Percentiles rank a stretch among this genome's conserved stretches.
phyloP scores from a whole-genome alignment of 2,329 filamentous ascomycete species.

The Apiospora marii region DNA sequence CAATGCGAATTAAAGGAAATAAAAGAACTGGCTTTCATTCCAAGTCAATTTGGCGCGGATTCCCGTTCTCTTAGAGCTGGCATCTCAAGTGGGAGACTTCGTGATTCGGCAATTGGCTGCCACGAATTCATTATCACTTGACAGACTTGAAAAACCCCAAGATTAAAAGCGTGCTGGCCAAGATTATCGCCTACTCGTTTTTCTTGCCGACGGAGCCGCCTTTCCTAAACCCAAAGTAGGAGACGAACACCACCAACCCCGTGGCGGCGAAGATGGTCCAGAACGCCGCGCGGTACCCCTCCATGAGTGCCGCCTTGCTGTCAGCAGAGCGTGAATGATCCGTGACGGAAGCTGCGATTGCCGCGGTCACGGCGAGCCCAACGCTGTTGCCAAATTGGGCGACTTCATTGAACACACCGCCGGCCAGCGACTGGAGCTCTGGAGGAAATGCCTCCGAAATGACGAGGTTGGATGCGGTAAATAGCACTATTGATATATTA shows the following conservation, averaged over 20 bases:
- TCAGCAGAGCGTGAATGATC: slow-evolving; percentile 41
- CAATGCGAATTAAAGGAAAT: too few species aligned
- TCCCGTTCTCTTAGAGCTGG: too few species aligned
- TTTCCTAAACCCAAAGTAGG: slow-evolving; percentile 50
- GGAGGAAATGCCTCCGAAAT: slow-evolving; percentile 62
- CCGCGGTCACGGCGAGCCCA: slow-evolving; percentile 58
- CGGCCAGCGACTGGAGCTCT: slow-evolving; percentile 64
- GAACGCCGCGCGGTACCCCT: slow-evolving; percentile 60
- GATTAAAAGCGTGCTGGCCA: too few species aligned
- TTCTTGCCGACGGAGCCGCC: slow-evolving; percentile 58
- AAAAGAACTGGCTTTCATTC: too few species aligned
- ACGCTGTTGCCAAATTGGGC: slow-evolving; percentile 64
- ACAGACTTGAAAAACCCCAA: too few species aligned
- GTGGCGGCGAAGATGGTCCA: slow-evolving; percentile 59
- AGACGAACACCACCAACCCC: slow-evolving; percentile 45
- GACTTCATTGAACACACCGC: slow-evolving; percentile 66
- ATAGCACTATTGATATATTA: slow-evolving; percentile 50
- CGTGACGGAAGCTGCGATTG: slow-evolving; percentile 55
- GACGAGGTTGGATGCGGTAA: slow-evolving; percentile 62
- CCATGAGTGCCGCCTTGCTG: slow-evolving; percentile 49
- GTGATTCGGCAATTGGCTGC: too few species aligned
- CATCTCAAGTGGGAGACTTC: too few species aligned
- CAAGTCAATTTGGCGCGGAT: too few species aligned
- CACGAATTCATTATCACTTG: too few species aligned
- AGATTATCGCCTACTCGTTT: slow-evolving; percentile 16